Evolutionary conservation across 2,329 filamentous ascomycete genomes (phyloP), one percentile per base, ranked within the genome.

Genomic region (Apiospora hydei): DNA sequence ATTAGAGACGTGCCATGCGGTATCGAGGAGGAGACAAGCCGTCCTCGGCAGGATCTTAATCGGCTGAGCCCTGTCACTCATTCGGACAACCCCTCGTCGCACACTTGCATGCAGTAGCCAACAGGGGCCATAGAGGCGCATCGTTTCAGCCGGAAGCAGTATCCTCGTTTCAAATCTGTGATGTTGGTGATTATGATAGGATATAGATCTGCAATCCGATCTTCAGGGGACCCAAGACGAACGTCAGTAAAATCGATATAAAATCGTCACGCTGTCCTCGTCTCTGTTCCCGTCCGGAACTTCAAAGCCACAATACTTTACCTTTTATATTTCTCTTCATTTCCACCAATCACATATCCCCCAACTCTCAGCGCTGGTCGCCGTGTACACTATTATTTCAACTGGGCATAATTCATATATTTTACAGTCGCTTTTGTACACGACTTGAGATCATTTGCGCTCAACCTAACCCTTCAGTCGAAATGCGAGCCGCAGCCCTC

Each of bases 401-500:
- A 4, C 44, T 21, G 4, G 1, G 4, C n/a, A 6, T 51, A 51
- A 24, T 51, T 51, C 11, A 0, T 51, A 21, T 26, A 8, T 51
- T 26, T 6, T 21, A n/a, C 21, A 21, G 7, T 47, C 16, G 2
- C 4, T 8, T 7, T 21, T 47, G 2, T 7, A 21, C 18, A 21
- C 4, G 5, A 26, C 10, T 5, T 13, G 11, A 6, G 13, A 18
- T 7, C 49, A 8, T 57, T 4, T 5, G 1, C 8, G 21, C 11
- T 46, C 14, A 46, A 51, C 7, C 24, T 13, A 26, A 24, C 14
- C 26, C 18, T 34, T 41, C 18, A 14, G 26, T 24, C 34, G 57
- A 26, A 44, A 68, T 69, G 70, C 70, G 61, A 24, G n/a, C 30
- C 38, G 30, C 46, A 51, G 38, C 66, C 14, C 11, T 71, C 38